Conservation (phyloP, 2,329 filamentous ascomycete species). For the Phaeoacremonium minimum region DNA sequence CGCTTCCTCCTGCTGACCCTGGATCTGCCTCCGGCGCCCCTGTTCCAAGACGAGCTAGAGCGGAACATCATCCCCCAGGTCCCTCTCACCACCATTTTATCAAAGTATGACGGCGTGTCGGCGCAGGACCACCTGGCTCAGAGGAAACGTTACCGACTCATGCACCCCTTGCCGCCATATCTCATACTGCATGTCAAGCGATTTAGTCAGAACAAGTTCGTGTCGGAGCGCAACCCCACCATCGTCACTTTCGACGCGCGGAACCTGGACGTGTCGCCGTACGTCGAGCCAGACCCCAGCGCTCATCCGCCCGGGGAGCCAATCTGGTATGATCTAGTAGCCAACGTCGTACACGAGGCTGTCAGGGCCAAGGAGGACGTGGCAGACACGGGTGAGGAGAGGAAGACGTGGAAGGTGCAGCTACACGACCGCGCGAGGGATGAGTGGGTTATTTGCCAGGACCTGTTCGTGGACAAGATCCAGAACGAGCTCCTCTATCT, state of each 20-base stretch:
- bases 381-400: conserved; percentile 81
- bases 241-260: conserved; percentile 93
- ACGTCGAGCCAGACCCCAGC: conserved; percentile 80
- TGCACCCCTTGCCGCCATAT: conserved; percentile 88
- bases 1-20: conserved; percentile 91
- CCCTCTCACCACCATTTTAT: conserved; percentile 75
- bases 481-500: conserved; percentile 87
- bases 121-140: conserved; percentile 87
- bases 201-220: conserved; percentile 95
- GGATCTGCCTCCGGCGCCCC: conserved; percentile 83
- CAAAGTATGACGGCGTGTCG: conserved; percentile 87
- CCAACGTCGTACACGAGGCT: conserved; percentile 87
- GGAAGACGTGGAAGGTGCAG: conserved; percentile 92
- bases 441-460: conserved; percentile 91
- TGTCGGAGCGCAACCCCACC: conserved; percentile 91
- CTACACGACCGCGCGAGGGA: conserved; percentile 74
- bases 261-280: conserved; percentile 79
- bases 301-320: conserved; percentile 71
- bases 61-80: conserved; percentile 95
- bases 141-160: conserved; percentile 80
- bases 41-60: conserved; percentile 93
- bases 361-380: conserved; percentile 77
- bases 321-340: conserved; percentile 91
- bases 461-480: conserved; percentile 86
- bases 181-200: conserved; percentile 95